Conservation (phyloP, 257 asterid species). For the Plantago ovata region DNA sequence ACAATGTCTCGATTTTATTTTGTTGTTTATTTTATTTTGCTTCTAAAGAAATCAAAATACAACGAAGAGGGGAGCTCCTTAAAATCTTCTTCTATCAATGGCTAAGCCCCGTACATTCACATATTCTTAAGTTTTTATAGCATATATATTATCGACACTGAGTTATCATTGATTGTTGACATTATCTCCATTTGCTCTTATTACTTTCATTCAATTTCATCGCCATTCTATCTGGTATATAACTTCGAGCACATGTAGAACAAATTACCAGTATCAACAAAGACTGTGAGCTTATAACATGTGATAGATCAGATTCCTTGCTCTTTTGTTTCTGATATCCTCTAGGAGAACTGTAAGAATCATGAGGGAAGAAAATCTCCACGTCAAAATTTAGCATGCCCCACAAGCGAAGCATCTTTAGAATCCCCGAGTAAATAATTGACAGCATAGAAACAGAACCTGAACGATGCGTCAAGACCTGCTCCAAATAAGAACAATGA, state of each 20-base stretch:
- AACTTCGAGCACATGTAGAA: slow-evolving; percentile 18
- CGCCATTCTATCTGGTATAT: no score
- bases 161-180: no score
- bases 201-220: no score
- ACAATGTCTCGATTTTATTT: no score
- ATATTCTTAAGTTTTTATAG: no score
- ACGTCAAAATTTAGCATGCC: slow-evolving; percentile 65
- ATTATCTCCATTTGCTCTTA: no score
- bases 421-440: slow-evolving; percentile 71
- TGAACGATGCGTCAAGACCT: slow-evolving; percentile 81
- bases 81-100: no score
- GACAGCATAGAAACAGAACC: slow-evolving; percentile 79
- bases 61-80: no score
- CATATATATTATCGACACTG: no score
- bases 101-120: no score
- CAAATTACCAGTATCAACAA: slow-evolving; percentile 61
- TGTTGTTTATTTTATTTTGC: no score
- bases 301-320: slow-evolving; percentile 56
- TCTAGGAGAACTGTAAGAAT: slow-evolving; percentile 56
- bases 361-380: slow-evolving; percentile 69
- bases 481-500: slow-evolving; percentile 21
- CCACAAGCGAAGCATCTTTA: slow-evolving; percentile 71
- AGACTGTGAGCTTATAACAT: slow-evolving; percentile 59
- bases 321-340: slow-evolving; percentile 69
- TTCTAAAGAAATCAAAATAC: no score